phyloP scores from a whole-genome alignment of 495 filamentous ascomycete genomes.

The Darksidea phi region DNA sequence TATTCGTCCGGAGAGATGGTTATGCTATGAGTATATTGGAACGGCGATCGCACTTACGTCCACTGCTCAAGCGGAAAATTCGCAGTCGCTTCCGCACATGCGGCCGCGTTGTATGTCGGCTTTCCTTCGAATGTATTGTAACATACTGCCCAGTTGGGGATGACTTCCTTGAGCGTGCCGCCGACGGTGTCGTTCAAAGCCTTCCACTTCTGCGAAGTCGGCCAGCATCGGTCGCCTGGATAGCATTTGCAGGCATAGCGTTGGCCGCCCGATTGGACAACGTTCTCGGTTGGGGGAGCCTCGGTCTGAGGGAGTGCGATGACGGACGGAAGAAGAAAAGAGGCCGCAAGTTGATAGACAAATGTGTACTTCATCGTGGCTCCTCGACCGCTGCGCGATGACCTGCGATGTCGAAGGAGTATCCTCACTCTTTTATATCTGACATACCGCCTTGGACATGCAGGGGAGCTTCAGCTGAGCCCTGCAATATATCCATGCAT shows the following conservation, averaged over 20 bases:
- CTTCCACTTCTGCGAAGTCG: slow-evolving; percentile 2
- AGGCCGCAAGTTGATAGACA: not conserved
- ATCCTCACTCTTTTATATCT: not conserved
- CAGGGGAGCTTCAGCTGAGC: not conserved
- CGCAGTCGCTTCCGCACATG: slow-evolving; percentile 6
- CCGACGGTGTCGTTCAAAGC: slow-evolving; percentile 10
- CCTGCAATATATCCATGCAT: not conserved
- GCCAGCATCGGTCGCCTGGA: slow-evolving; percentile 25
- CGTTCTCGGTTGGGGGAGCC: not conserved
- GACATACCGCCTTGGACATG: not conserved
- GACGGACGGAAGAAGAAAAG: not conserved
- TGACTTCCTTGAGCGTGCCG: slow-evolving; percentile 7
- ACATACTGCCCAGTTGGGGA: slow-evolving; percentile 13
- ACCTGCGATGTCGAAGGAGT: not conserved
- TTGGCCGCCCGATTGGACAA: not conserved
- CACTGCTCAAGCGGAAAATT: slow-evolving; percentile 8
- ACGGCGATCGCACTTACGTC: slow-evolving; percentile 1
- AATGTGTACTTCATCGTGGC: not conserved
- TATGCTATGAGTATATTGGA: too few species aligned
- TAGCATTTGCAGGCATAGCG: slow-evolving; percentile 22
- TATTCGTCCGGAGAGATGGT: too few species aligned
- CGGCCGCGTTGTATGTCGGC: slow-evolving; percentile 9
- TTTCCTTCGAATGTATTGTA: slow-evolving; percentile 21
- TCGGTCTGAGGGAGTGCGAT: not conserved
- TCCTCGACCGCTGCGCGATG: not conserved